Evolutionary conservation across 441 rosid species (phyloP), one percentile per base, ranked within the genome.

Genomic region (Viola pubescens): DNA sequence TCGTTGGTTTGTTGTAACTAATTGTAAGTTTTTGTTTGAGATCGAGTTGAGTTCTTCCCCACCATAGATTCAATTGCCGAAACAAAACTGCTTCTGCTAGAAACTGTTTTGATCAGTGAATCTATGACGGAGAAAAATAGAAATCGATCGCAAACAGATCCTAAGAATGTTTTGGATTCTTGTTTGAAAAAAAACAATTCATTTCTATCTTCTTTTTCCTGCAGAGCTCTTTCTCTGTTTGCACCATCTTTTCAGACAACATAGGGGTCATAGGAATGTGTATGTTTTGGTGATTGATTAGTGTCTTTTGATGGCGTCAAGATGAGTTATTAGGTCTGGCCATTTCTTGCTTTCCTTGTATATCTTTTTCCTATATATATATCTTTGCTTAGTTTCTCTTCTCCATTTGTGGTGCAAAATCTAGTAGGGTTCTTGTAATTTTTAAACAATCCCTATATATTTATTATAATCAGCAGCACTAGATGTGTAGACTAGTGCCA

Each of bases 191-290:
- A 70, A 56, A 75, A 63, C 59, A 60, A 9, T 14, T 43, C 34
- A n/a, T 42, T 68, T 50, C 46, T 40, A 19, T 47, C 42, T 44
- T 58, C 56, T 42, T 50, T 46, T 12, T 4, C 37, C 52, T 9
- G n/a, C 34, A 37, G 14, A 12, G 9, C 55, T 59, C 60, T 74
- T 70, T 63, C 79, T 70, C 63, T 54, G 67, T 74, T 65, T 64
- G 66, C 57, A 58, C 68, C 40, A 40, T 67, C 63, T 58, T 73
- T 54, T 62, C 57, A 56, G 67, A 44, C 60, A 42, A 14, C 10
- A 53, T 68, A 68, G 69, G 68, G 56, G 52, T 47, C 52, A 46
- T 60, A 68, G 73, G 73, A 75, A 75, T 65, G 64, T 63, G 70
- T 68, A 55, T 52, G 37, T 66, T 60, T 65, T 58, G 43, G 72